Conservation (phyloP, 2,329 filamentous ascomycete species). For the Fusarium palustre region DNA sequence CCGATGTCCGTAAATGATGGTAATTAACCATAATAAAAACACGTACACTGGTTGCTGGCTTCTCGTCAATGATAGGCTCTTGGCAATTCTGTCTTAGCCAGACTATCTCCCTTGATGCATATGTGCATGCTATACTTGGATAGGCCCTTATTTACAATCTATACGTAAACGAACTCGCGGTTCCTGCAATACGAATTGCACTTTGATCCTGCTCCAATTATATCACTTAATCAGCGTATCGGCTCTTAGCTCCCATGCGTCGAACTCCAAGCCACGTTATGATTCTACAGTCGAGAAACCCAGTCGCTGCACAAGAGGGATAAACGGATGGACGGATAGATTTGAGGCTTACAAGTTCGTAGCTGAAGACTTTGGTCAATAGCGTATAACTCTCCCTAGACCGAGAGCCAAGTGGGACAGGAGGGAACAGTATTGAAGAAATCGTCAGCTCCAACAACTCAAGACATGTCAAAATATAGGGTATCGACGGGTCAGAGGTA, state of each 20-base stretch:
- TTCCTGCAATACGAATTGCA: slow-evolving; percentile 25
- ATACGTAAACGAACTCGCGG: slow-evolving; percentile 12
- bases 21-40: slow-evolving; percentile 18
- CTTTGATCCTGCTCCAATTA: slow-evolving; percentile 23
- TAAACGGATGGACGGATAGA: background rate
- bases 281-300: slow-evolving; percentile 22
- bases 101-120: slow-evolving; percentile 14
- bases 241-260: slow-evolving; percentile 12
- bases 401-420: slow-evolving; percentile 24
- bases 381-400: slow-evolving; percentile 30
- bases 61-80: slow-evolving; percentile 14
- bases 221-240: slow-evolving; percentile 23
- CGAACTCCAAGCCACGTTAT: slow-evolving; percentile 11
- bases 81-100: slow-evolving; percentile 9
- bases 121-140: slow-evolving; percentile 11
- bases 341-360: slow-evolving; percentile 30
- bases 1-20: background rate
- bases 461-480: slow-evolving; percentile 10
- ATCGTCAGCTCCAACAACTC: background rate
- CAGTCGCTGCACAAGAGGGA: slow-evolving; percentile 5
- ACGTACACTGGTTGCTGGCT: slow-evolving; percentile 1
- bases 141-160: slow-evolving; percentile 9
- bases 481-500: slow-evolving; percentile 2
- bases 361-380: slow-evolving; percentile 38
- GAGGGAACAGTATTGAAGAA: slow-evolving; percentile 30